Evolutionary conservation across 257 asterid genomes (phyloP).

Genomic region (Fraxinus excelsior): DNA sequence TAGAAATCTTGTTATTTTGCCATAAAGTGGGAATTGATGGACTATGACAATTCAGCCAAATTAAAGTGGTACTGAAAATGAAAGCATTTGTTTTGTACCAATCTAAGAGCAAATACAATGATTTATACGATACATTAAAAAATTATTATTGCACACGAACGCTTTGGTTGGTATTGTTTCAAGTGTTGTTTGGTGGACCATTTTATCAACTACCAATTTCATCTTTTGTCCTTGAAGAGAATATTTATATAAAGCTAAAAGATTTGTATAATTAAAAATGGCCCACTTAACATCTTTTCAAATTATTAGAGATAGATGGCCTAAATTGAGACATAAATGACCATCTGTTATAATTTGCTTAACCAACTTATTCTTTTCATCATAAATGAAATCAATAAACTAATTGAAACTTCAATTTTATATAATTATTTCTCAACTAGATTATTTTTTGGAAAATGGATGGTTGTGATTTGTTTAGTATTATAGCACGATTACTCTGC

Average conservation of each 20-base stretch:
- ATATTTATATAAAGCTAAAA: not conserved
- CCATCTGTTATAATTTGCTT: not conserved
- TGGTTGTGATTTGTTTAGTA: too few species aligned
- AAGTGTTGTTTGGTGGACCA: not conserved
- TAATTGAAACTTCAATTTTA: not conserved
- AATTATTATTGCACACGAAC: not conserved
- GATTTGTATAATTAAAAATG: not conserved
- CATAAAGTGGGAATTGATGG: not conserved
- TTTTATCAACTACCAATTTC: not conserved
- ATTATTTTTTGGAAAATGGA: not conserved
- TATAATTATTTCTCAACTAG: not conserved
- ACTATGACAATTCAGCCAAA: not conserved
- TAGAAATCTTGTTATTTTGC: not conserved
- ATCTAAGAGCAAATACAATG: not conserved
- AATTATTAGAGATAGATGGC: not conserved
- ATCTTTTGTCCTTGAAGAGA: not conserved
- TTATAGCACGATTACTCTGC: not conserved
- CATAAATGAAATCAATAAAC: not conserved
- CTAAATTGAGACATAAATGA: not conserved
- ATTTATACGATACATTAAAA: not conserved
- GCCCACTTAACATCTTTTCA: not conserved
- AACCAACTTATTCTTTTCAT: not conserved
- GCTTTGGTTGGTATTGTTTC: not conserved
- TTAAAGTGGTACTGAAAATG: not conserved
- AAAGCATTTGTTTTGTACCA: not conserved